Base-by-base conservation (phyloP, 2,329 filamentous ascomycete genomes). In the Aureobasidium melanogenum region DNA sequence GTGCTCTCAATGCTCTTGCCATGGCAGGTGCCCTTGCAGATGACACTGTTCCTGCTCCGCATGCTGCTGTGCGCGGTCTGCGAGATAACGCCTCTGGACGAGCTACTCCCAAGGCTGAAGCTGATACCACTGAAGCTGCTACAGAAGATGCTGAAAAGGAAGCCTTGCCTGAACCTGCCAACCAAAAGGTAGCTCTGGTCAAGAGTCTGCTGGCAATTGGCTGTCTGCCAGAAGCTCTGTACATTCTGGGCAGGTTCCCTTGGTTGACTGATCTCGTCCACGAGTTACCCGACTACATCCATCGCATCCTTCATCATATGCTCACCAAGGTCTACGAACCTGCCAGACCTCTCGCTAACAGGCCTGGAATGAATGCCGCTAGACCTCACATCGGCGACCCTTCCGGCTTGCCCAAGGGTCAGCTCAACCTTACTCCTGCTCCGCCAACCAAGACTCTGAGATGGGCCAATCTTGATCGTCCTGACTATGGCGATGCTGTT, bases 221-320 rank as follows among this genome's bases (percentile, higher is more conserved):
- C 43, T 93, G 94, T 30, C 80, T 99, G 36, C 94, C 94, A 0
- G 94, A 99, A 74, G 87, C 94, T 1, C 80, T 99, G 1, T 97
- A 93, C 72, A 89, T 99, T 60, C 82, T 97, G 8, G 93, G 93
- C 36, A 87, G 88, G 59, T 96, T 96, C 68, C 90, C 91, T 15
- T 99, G 94, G 92, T 82, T 99, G 51, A 83, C 91, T 12, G 91
- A 97, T 62, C 84, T 87, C 4, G 93, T 89, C 66, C 86, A 89
- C 0, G 90, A 96, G 48, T 81, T 97, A 12, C 83, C 90, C 2
- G 85, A 89, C 34, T 87, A 86, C 60, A 83, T 97, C 55, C 89
- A 96, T 73, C 90, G 95, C 38, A 88, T 99, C 30, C 78, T 96
- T 2, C 85, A 91, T 66, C 85, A 94, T 66, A 93, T 87, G 43